Evolutionary conservation across 139 green algal species (phyloP).

Genomic region (Chlorella sp.): DNA sequence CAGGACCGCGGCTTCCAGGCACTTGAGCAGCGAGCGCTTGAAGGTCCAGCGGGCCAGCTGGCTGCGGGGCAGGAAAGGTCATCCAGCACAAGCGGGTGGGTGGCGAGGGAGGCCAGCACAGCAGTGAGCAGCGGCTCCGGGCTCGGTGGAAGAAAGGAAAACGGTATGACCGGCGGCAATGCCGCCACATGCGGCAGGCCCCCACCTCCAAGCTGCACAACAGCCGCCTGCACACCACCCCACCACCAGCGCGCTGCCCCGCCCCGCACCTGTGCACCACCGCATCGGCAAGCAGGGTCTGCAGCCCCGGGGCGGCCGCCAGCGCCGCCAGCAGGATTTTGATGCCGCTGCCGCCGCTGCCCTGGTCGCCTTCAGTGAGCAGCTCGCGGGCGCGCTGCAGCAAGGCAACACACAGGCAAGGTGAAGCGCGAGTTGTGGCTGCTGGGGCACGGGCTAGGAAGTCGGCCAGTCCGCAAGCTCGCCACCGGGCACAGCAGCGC

Average conservation of each 20-base stretch:
- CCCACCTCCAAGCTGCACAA: too few species aligned
- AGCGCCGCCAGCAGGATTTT: constrained; percentile 25
- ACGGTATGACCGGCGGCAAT: too few species aligned
- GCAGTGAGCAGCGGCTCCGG: not conserved
- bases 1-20: constrained; percentile 25
- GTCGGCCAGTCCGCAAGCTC: too few species aligned
- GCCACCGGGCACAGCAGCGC: too few species aligned
- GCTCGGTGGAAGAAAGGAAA: too few species aligned
- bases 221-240: too few species aligned
- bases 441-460: too few species aligned
- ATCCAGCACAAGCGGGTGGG: not conserved
- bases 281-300: constrained; percentile 21
- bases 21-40: constrained; percentile 34
- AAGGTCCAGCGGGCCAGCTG: constrained; percentile 35
- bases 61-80: not conserved
- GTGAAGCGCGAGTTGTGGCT: not conserved
- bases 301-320: constrained; percentile 8
- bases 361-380: constrained; percentile 18
- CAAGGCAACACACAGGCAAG: not conserved
- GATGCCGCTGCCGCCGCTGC: constrained; percentile 23
- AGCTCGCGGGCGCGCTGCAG: constrained; percentile 30
- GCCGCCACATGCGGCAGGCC: not conserved
- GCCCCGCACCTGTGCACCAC: constrained; percentile 24
- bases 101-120: too few species aligned
- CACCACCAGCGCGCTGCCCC: not conserved